Evolutionary conservation across 2,329 filamentous ascomycete species (phyloP).

Genomic region (Hymenoscyphus linearis): DNA sequence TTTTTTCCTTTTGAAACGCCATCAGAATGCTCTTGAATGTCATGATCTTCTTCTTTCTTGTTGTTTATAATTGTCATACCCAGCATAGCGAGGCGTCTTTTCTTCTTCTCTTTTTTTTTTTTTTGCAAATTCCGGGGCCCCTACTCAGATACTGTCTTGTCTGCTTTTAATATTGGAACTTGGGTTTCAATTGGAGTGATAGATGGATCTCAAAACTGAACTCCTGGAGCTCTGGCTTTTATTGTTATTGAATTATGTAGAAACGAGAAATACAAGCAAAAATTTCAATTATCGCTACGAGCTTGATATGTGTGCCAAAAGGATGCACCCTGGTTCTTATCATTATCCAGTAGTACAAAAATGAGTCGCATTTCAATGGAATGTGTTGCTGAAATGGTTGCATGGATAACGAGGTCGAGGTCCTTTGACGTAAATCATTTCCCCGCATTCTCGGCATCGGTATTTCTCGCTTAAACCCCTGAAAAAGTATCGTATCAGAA

Average conservation of each 20-base stretch:
- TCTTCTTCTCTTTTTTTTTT: slow-evolving; percentile 8
- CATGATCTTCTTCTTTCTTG: slow-evolving; percentile 8
- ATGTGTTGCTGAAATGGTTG: background rate
- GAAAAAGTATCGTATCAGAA: background rate
- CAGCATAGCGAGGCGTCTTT: slow-evolving; percentile 15
- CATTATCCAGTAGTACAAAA: no score
- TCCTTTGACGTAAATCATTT: background rate
- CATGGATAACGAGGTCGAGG: background rate
- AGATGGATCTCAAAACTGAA: background rate
- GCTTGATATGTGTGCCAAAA: background rate
- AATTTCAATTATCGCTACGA: background rate
- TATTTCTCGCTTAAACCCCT: background rate
- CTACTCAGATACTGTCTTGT: background rate
- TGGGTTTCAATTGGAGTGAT: background rate
- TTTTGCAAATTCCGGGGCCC: background rate
- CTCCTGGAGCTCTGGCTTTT: background rate
- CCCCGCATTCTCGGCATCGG: background rate
- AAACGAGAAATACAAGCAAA: background rate
- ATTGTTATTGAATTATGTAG: background rate
- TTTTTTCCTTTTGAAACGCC: background rate
- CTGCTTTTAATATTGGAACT: background rate
- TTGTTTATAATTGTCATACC: slow-evolving; percentile 13
- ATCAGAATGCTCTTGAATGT: background rate
- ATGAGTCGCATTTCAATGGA: background rate
- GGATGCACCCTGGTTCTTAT: background rate